Evolutionary conservation across 176 grass and related monocot genomes (phyloP).

Genomic region (Cenchrus americanus): DNA sequence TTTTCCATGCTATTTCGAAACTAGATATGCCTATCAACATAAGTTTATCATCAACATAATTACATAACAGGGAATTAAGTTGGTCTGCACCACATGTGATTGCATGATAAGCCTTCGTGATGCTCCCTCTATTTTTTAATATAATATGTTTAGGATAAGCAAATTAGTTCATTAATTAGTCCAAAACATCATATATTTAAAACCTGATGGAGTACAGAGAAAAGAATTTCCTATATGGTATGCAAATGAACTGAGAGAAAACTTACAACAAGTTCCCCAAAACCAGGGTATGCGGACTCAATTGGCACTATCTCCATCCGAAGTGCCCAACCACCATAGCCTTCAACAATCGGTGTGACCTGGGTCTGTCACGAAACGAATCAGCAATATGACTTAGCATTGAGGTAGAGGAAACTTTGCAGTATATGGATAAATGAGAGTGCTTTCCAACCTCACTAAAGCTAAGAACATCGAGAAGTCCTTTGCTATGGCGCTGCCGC

Average conservation of each 20-base stretch:
- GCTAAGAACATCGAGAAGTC: constrained; percentile 85
- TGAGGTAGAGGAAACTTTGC: background rate
- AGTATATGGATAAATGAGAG: background rate
- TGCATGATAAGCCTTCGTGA: background rate
- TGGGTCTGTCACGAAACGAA: constrained; percentile 66
- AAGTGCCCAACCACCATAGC: constrained; percentile 97
- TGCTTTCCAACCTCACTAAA: constrained; percentile 80
- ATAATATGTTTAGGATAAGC: background rate
- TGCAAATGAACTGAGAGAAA: constrained; percentile 12
- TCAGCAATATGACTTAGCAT: constrained; percentile 41
- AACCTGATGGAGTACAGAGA: background rate
- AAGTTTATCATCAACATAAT: constrained; percentile 2
- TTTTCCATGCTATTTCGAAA: constrained; percentile 8
- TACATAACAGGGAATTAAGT: constrained; percentile 7
- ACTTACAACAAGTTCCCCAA: constrained; percentile 91
- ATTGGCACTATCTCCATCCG: constrained; percentile 93
- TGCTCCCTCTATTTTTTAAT: background rate
- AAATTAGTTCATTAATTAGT: background rate
- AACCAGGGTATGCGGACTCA: constrained; percentile 98
- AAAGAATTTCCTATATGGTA: background rate
- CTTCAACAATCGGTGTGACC: constrained; percentile 98
- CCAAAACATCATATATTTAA: background rate
- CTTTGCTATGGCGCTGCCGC: constrained; percentile 73
- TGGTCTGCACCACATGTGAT: background rate
- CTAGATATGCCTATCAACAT: constrained; percentile 3